Base-by-base conservation (phyloP, 257 asterid genomes). In the Nyctanthes arbortristis region DNA sequence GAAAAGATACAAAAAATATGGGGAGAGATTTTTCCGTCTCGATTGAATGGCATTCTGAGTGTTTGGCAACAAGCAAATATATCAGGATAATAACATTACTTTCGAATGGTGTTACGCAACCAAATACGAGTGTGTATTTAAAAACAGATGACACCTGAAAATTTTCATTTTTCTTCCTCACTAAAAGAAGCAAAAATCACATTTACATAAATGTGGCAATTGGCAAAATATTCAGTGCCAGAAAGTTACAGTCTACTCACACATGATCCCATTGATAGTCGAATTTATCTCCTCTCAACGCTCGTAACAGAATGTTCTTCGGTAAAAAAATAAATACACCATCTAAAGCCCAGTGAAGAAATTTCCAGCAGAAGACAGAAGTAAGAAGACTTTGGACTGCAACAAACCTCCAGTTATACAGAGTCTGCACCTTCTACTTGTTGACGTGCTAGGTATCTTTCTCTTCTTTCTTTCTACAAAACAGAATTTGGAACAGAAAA, bases 391-490 rank as follows among this genome's bases (percentile, higher is more conserved):
- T 67, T 63, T 32, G 24, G 40, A 71, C 71, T 69, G 35, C 56
- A 74, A 49, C 30, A 64, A 14, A 54, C 10, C 40, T 63, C 68
- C 63, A 31, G 34, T 84, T 73, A 92, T 63, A 84, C 76, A 14
- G 97, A 88, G 56, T 90, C 96, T 27, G 78, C 88, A 60, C 88
- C 95, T 81, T 91, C 99, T 63, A 77, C 89, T 75, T 91, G 96
- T 66, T 93, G 97, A 52, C 90, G 89, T 27, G 97, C 97, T 45
- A 93, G 75, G 80, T 93, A 93, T 84, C 96, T 82, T 71, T 93
- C 97, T 76, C 99, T 85, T 88, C 99, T 84, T 80, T 94, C 99
- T 79, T 94, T 94, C 99, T 94, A 80, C 73, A 66, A 29, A 31
- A 7, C 54, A 27, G 30, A 72, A 76, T 31, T 18, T 22, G 31